These are phyloP conservation scores for Neopestalotiopsis rosae DNA, from an alignment of 2,329 filamentous ascomycete genomes.

Conservation along the genomic window DNA sequence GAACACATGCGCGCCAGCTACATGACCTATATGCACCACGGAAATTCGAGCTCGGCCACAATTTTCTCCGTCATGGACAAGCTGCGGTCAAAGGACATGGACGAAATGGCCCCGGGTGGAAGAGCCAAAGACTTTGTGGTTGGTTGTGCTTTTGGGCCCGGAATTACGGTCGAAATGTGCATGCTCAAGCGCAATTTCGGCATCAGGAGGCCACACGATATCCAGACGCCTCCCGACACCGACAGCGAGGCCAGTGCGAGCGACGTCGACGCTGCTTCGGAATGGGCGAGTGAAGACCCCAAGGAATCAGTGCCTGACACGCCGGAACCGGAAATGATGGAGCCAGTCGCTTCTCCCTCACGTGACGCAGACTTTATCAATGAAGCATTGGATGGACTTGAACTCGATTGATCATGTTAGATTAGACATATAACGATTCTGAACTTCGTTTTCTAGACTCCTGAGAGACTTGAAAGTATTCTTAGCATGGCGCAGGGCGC, in stretches of 20 bases:
- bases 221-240: slow-evolving; percentile 60
- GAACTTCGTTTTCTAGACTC: background rate
- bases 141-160: slow-evolving; percentile 73
- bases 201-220: slow-evolving; percentile 36
- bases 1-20: slow-evolving; percentile 74
- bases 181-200: slow-evolving; percentile 60
- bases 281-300: slow-evolving; percentile 33
- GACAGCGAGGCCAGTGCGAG: slow-evolving; percentile 54
- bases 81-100: slow-evolving; percentile 65
- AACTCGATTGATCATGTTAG: slow-evolving; percentile 18
- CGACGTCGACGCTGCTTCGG: slow-evolving; percentile 44
- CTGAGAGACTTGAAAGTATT: background rate
- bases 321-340: slow-evolving; percentile 19
- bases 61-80: slow-evolving; percentile 71
- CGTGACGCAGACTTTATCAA: slow-evolving; percentile 27
- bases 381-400: slow-evolving; percentile 20
- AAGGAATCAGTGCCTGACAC: slow-evolving; percentile 28
- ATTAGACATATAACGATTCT: background rate
- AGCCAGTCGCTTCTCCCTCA: background rate
- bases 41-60: slow-evolving; percentile 73
- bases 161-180: slow-evolving; percentile 72
- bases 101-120: slow-evolving; percentile 56
- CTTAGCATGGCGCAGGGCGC: slow-evolving; percentile 7
- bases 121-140: slow-evolving; percentile 62
- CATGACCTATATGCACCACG: slow-evolving; percentile 70